phyloP scores from a whole-genome alignment of 352 stramenopile genomes.

The Pythium periplocum region DNA sequence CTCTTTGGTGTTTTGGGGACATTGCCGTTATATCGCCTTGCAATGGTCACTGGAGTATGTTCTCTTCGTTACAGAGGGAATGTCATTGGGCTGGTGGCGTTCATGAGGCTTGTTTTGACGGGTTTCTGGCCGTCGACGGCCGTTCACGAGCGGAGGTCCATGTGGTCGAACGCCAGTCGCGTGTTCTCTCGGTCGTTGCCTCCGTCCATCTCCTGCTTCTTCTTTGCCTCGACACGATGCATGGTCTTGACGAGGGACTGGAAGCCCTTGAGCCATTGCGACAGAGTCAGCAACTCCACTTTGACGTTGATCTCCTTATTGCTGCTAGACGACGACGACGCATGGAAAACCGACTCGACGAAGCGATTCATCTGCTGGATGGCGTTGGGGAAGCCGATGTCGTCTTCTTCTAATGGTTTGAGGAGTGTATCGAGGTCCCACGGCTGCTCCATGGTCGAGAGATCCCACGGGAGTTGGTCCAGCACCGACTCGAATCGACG shows the following conservation, averaged over 20 bases:
- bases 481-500: constrained; percentile 37
- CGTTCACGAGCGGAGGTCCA: constrained; percentile 13
- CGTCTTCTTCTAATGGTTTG: constrained; percentile 42
- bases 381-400: constrained; percentile 47
- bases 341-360: constrained; percentile 49
- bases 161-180: constrained; percentile 8
- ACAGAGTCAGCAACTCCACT: constrained; percentile 45
- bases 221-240: constrained; percentile 44
- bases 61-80: no score
- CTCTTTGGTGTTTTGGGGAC: no score
- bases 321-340: constrained; percentile 8
- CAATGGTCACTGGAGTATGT: no score
- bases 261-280: constrained; percentile 65
- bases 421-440: constrained; percentile 31
- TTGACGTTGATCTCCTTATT: constrained; percentile 32
- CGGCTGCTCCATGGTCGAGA: constrained; percentile 16
- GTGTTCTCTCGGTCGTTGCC: constrained; percentile 6
- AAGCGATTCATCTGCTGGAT: constrained; percentile 56
- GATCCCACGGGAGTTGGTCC: constrained; percentile 31
- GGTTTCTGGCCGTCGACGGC: no score
- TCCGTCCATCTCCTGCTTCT: background rate
- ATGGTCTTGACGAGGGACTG: constrained; percentile 51
- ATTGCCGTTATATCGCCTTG: no score
- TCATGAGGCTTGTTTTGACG: no score
- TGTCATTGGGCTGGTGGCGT: no score